Base-by-base conservation (phyloP, 345 rosid genomes). In the Carallia pectinifolia region DNA sequence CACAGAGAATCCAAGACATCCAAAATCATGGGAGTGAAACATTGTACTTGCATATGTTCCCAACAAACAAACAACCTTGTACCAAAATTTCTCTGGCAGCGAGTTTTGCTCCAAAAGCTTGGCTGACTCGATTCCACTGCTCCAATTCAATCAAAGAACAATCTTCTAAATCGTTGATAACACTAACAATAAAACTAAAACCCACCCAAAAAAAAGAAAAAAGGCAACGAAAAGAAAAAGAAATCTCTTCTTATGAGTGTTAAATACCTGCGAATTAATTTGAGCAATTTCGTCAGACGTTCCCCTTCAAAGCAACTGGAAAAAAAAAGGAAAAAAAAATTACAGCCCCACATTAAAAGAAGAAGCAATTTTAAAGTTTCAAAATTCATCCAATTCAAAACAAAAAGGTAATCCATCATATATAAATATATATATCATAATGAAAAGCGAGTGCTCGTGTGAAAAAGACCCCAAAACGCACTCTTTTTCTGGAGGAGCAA, bases 11-110 rank as follows among this genome's bases (percentile, higher is more conserved):
- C 2, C 18, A 58, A 39, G 31, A 18, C 1, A 53, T 2, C 6
- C 6, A 23, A 23, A 23, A 23, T 23, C 23, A 15, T 44, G 48
- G 48, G 48, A 44, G 15, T 44, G 15, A 44, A 44, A 44, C 50
- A 44, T 44, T 2, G 50, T 40, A 40, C 13, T 40, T 40, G 48
- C 48, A 12, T 44, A 44, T 12, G 50, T 44, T 23, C 23, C 23
- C 23, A 44, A n/a, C 30, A 61, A 23, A 56, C 39, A 6, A 66
- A 16, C 31, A 56, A 87, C 97, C 92, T 91, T 91, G 70, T 83
- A 75, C 95, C 95, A 89, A 74, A 89, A 74, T 62, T 91, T 91
- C 56, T 91, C 88, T 16, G 97, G 92, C 15, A 91, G 76, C 2
- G 85, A 71, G 39, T 77, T 73, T 66, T 83, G 82, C 72, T 85